Evolutionary conservation across 352 stramenopile species (phyloP).

Genomic region (Peronosclerospora sorghi): DNA sequence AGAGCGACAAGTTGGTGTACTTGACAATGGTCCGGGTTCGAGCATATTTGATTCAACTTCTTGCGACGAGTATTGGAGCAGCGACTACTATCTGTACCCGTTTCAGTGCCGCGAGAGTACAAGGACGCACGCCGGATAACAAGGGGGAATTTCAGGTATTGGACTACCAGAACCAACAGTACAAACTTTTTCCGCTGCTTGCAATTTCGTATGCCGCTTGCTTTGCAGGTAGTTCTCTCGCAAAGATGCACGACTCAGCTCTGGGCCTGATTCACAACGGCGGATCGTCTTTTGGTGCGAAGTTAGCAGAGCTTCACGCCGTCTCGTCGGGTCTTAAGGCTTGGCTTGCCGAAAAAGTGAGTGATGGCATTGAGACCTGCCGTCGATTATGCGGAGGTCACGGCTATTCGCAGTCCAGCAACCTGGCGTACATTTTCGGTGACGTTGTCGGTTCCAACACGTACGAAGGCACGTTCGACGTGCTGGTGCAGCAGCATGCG

Average conservation of each 20-base stretch:
- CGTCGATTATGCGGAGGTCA: conserved; percentile 36
- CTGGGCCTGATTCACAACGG: conserved; percentile 28
- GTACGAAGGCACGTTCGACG: conserved; percentile 62
- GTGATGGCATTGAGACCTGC: conserved; percentile 33
- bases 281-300: conserved; percentile 20
- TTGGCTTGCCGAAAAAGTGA: conserved; percentile 29
- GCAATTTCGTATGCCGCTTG: conserved; percentile 19
- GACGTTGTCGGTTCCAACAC: conserved; percentile 37
- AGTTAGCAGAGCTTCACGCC: conserved; percentile 41
- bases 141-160: conserved; percentile 45
- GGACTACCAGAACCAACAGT: conserved; percentile 50
- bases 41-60: conserved; percentile 16
- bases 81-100: conserved; percentile 36
- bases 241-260: conserved; percentile 20
- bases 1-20: conserved; percentile 59
- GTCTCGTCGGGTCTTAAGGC: conserved; percentile 45
- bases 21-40: conserved; percentile 43
- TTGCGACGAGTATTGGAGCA: conserved; percentile 2
- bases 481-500: conserved; percentile 57
- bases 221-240: conserved; percentile 17
- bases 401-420: conserved; percentile 28
- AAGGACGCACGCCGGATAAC: conserved; percentile 23
- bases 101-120: conserved; percentile 38
- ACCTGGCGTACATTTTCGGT: conserved; percentile 20
- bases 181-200: conserved; percentile 33